Evolutionary conservation across 1,139 yeast species (phyloP), one percentile per base, ranked within the genome.

Genomic region (Debaryomycetaceae sp.): DNA sequence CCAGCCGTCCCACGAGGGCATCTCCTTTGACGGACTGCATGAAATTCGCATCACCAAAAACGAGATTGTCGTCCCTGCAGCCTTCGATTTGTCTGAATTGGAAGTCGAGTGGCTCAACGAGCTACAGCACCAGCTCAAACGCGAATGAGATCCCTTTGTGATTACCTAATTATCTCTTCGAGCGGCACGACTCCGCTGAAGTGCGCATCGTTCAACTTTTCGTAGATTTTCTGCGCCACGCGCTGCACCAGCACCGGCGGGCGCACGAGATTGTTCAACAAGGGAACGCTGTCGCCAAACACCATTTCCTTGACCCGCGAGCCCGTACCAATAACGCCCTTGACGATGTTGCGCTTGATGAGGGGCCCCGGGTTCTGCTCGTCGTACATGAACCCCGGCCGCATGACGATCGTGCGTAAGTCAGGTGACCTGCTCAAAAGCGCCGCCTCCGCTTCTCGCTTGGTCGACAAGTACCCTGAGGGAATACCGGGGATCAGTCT

Each of bases 301-400:
- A 57, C 29, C 5, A 46, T 37, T n/a, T 61, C 49, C 39, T 78
- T 78, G 3, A 69, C 58, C 29, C 58, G 54, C 34, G 68, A 64
- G 17, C 73, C 58, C 4, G 63, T 28, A 32, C 63, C 43, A 25
- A 64, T 43, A 8, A 56, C 43, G 4, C 41, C 39, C 22, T 56
- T 52, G 16, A 65, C 32, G 3, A 51, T 34, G 34, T 53, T 58
- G 26, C 72, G 51, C 25, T 62, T 52, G 23, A 54, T 53, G 27
- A 40, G 23, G 2, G 34, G 29, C 5, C 48, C 57, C 45, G 30
- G 55, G 37, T 56, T 61, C 9, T 56, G 43, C 28, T 61, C 74
- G 47, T 84, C 93, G 46, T 62, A 82, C 91, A 88, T 81, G 41
- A 85, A 75, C 0, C 94, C 93, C 0, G 96, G 96, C 39, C 96